Conservation (phyloP, 106 monocot species). For the Dendrobium chrysotoxum region DNA sequence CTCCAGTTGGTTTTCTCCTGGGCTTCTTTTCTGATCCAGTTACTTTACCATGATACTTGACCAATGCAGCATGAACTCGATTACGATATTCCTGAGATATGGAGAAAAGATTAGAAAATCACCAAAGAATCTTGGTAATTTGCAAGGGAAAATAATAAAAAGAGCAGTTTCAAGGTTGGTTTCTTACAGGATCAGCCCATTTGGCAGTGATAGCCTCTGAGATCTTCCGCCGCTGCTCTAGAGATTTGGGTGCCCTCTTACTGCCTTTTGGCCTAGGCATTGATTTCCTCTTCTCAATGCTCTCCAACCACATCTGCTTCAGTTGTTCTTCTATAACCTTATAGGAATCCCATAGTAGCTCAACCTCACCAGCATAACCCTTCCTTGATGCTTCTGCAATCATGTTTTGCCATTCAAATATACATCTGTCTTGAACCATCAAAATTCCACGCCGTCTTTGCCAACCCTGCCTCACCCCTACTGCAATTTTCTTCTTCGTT, state of each 20-base stretch:
- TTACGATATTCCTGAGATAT: conserved; percentile 62
- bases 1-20: conserved; percentile 32
- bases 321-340: conserved; percentile 58
- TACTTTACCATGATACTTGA: conserved; percentile 65
- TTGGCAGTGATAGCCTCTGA: conserved; percentile 87
- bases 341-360: conserved; percentile 87
- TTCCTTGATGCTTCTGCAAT: conserved; percentile 63
- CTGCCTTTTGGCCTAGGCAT: conserved; percentile 47
- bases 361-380: conserved; percentile 50
- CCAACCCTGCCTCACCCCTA: conserved; percentile 78
- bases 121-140: not conserved
- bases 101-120: not conserved
- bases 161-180: not conserved
- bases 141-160: not conserved
- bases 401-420: conserved; percentile 66
- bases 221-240: conserved; percentile 75
- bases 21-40: conserved; percentile 45
- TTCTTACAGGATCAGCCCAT: conserved; percentile 85
- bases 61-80: conserved; percentile 62
- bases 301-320: conserved; percentile 57
- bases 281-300: conserved; percentile 57
- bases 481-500: conserved; percentile 66
- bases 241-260: conserved; percentile 76
- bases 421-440: conserved; percentile 59
- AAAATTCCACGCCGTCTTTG: conserved; percentile 48